phyloP scores from a whole-genome alignment of 768 basidiomycete species.

The Russula ochroleuca region DNA sequence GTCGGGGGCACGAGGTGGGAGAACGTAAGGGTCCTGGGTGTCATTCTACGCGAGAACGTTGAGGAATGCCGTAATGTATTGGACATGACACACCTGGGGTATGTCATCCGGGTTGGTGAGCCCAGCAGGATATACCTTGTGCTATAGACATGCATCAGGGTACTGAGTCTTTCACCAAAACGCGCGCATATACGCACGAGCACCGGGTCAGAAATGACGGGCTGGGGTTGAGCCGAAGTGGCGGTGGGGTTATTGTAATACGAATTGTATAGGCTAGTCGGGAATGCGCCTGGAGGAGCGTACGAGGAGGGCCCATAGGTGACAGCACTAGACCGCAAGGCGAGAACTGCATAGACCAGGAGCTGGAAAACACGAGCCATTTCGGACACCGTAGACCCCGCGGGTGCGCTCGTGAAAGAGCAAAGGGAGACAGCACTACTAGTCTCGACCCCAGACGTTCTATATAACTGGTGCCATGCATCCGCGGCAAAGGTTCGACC shows the following conservation, averaged over 20 bases:
- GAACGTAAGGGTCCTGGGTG: constrained; percentile 57
- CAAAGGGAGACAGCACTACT: constrained; percentile 1
- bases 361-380: constrained; percentile 10
- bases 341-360: constrained; percentile 15
- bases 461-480: no score
- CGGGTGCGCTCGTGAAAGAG: not conserved
- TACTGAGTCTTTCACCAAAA: not conserved
- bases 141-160: constrained; percentile 37
- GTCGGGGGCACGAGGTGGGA: constrained; percentile 54
- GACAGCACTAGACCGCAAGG: constrained; percentile 2
- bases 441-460: no score
- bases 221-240: constrained; percentile 68
- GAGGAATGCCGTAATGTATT: not conserved
- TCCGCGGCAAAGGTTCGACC: no score
- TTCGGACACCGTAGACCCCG: not conserved
- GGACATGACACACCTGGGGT: constrained; percentile 40
- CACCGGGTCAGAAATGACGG: constrained; percentile 70
- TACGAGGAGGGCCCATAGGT: constrained; percentile 42
- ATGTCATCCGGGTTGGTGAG: constrained; percentile 62
- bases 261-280: constrained; percentile 55
- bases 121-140: constrained; percentile 52
- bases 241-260: constrained; percentile 74
- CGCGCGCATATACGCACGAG: constrained; percentile 38
- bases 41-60: constrained; percentile 40
- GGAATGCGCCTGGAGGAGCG: constrained; percentile 59